Evolutionary conservation across 2,329 filamentous ascomycete genomes (phyloP).

Genomic region (Cladosporium sp.): DNA sequence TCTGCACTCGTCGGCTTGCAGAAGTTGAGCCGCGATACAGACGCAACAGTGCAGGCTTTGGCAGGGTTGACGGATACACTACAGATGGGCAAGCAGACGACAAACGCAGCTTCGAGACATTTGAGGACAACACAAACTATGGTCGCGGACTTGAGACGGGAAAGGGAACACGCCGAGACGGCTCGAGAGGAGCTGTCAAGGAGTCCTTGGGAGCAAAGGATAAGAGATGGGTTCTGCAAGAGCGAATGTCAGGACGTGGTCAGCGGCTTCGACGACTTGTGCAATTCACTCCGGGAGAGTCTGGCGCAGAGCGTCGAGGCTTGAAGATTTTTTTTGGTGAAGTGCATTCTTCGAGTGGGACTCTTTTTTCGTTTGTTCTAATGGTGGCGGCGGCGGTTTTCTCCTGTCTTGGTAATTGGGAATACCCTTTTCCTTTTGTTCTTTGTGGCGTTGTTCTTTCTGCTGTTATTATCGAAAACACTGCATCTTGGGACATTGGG

Average conservation of each 20-base stretch:
- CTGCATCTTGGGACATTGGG: too few species aligned
- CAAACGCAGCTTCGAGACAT: constrained; percentile 71
- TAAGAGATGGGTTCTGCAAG: constrained; percentile 75
- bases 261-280: constrained; percentile 86
- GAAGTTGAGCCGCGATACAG: constrained; percentile 61
- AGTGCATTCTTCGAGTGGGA: too few species aligned
- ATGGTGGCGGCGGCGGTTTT: too few species aligned
- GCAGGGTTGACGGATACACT: constrained; percentile 85
- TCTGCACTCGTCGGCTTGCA: constrained; percentile 63
- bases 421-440: too few species aligned
- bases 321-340: too few species aligned
- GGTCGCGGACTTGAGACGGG: constrained; percentile 75
- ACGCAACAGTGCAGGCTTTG: constrained; percentile 71
- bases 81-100: constrained; percentile 89
- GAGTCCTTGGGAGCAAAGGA: constrained; percentile 70
- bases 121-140: constrained; percentile 79
- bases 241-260: constrained; percentile 82
- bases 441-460: too few species aligned
- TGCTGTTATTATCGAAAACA: too few species aligned
- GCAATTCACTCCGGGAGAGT: constrained; percentile 67
- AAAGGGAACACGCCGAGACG: constrained; percentile 76
- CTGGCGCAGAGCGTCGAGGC: constrained; percentile 9
- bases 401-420: too few species aligned
- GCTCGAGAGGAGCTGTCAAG: constrained; percentile 75
- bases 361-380: too few species aligned